phyloP scores from a whole-genome alignment of 352 stramenopile genomes.

The Peronospora farinosa region DNA sequence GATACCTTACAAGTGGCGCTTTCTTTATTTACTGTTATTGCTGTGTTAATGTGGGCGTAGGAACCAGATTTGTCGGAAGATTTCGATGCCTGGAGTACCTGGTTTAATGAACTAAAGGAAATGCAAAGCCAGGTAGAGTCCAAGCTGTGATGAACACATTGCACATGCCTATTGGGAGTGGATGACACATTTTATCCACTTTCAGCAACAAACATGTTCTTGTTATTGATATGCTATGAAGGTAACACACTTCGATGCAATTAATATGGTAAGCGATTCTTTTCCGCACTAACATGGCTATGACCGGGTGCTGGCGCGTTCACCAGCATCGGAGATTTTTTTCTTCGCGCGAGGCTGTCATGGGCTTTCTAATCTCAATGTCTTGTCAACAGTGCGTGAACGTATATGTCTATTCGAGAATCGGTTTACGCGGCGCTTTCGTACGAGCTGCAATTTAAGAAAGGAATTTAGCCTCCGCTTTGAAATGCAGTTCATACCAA shows the following conservation, averaged over 20 bases:
- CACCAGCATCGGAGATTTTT: slow-evolving; percentile 20
- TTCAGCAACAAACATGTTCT: no score
- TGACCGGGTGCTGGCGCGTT: slow-evolving; percentile 27
- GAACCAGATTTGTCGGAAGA: slow-evolving; percentile 69
- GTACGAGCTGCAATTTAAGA: slow-evolving; percentile 47
- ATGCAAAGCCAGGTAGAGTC: slow-evolving; percentile 46
- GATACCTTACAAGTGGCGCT: not conserved
- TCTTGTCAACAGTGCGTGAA: slow-evolving; percentile 17
- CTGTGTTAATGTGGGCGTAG: slow-evolving; percentile 23
- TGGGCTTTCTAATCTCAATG: no score
- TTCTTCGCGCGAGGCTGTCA: no score
- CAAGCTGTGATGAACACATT: slow-evolving; percentile 21
- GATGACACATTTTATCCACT: not conserved
- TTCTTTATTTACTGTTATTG: not conserved
- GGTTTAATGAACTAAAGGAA: slow-evolving; percentile 71
- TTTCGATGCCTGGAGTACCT: slow-evolving; percentile 72
- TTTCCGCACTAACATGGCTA: slow-evolving; percentile 51
- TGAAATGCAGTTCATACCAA: no score
- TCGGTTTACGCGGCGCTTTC: slow-evolving; percentile 36
- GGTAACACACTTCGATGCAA: slow-evolving; percentile 35
- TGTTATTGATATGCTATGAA: not conserved
- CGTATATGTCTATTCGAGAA: slow-evolving; percentile 49
- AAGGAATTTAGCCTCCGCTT: slow-evolving; percentile 44
- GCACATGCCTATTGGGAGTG: not conserved
- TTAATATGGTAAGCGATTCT: slow-evolving; percentile 44